Conservation (phyloP, 2,329 filamentous ascomycete genomes). For the Trichoderma citrinoviride region DNA sequence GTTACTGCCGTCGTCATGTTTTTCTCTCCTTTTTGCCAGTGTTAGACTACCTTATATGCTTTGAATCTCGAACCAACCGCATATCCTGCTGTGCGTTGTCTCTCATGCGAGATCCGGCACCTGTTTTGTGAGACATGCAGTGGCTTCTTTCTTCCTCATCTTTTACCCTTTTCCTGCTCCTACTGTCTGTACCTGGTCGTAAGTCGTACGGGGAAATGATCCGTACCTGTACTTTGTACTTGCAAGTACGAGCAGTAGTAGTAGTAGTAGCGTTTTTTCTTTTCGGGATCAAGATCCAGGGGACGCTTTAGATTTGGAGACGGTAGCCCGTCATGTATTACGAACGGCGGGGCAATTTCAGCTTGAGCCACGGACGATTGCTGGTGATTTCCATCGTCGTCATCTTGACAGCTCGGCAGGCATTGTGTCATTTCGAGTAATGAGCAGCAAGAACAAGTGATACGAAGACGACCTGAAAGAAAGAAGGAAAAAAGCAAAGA, state of each 20-base stretch:
- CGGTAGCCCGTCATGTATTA: neutral
- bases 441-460: neutral
- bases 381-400: neutral
- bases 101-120: too few relatives aligned
- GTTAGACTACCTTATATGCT: too few relatives aligned
- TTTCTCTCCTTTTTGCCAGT: too few relatives aligned
- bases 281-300: constrained; percentile 1
- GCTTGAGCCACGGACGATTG: neutral
- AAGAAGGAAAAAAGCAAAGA: neutral
- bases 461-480: neutral
- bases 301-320: constrained; percentile 12
- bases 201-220: neutral
- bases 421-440: neutral
- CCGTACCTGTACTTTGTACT: neutral
- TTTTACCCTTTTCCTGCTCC: neutral
- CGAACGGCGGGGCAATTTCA: constrained; percentile 4
- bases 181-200: neutral
- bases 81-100: too few relatives aligned
- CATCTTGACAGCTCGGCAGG: neutral
- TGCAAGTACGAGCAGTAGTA: neutral
- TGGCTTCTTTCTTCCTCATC: neutral
- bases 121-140: too few relatives aligned
- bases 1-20: too few relatives aligned
- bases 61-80: too few relatives aligned
- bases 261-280: neutral